Evolutionary conservation across 306 rosid species (phyloP).

Genomic region (Citrullus colocynthis): DNA sequence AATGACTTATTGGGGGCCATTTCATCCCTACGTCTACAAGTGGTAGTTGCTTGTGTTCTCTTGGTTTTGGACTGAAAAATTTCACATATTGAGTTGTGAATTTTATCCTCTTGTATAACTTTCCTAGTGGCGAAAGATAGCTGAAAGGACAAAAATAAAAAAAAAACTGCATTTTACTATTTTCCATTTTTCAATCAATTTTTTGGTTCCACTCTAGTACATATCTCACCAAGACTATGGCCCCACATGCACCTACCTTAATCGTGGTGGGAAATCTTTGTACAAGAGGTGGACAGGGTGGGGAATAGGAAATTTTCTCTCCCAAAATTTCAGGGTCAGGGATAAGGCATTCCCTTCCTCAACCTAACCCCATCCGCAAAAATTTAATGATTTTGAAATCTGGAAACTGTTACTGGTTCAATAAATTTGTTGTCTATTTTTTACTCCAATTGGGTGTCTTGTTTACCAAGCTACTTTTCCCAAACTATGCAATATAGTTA

Average conservation of each 20-base stretch:
- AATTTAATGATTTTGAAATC: neutral
- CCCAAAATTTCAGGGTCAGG: neutral
- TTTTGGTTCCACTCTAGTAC: neutral
- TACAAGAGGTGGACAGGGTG: neutral
- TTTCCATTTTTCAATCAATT: neutral
- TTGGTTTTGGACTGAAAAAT: neutral
- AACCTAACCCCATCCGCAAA: neutral
- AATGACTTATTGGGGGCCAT: constrained; percentile 63
- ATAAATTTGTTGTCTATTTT: neutral
- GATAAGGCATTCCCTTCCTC: neutral
- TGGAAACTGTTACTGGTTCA: neutral
- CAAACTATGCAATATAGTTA: neutral
- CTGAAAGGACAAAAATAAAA: neutral
- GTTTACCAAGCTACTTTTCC: neutral
- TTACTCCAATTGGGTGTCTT: neutral
- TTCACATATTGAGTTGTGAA: neutral
- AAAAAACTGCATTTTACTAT: neutral
- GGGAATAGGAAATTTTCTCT: neutral
- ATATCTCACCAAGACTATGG: neutral
- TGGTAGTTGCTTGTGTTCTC: constrained; percentile 41
- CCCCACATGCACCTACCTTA: neutral
- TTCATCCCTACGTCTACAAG: constrained; percentile 62
- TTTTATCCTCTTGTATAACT: neutral
- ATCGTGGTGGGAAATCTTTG: neutral
- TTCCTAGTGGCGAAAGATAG: neutral